Percentiles rank a stretch among this genome's conserved stretches.
Evolutionary conservation across 805 yeast species (phyloP).

Genomic region (Suhomyces pyralidae): DNA sequence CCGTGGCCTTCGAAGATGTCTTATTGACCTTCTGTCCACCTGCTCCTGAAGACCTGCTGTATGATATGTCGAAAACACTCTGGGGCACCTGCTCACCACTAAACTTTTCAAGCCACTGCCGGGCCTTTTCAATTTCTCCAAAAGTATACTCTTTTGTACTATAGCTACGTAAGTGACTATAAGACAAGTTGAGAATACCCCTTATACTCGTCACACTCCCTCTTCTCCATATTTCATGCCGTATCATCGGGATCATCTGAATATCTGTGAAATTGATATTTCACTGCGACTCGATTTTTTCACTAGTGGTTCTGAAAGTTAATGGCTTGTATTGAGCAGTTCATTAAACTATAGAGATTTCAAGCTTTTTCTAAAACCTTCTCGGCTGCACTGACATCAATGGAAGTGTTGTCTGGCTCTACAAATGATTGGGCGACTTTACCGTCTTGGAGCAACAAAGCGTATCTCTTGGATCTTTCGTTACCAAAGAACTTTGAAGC

Average conservation of each 20-base stretch:
- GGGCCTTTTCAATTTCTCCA: conserved; percentile 31
- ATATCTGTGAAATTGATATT: neutral
- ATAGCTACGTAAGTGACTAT: neutral
- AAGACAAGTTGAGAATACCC: neutral
- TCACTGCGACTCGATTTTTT: neutral
- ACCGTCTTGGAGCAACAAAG: conserved; percentile 73
- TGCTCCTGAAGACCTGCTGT: conserved; percentile 70
- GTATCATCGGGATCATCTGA: neutral
- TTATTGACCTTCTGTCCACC: conserved; percentile 90
- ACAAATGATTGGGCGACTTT: conserved; percentile 61
- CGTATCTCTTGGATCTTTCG: conserved; percentile 70
- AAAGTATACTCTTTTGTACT: conserved; percentile 8
- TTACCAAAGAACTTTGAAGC: conserved; percentile 77
- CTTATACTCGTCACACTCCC: neutral
- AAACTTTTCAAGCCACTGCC: conserved; percentile 42
- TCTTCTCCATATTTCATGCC: neutral
- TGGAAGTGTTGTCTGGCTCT: conserved; percentile 79
- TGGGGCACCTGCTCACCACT: conserved; percentile 40
- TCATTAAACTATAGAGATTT: neutral
- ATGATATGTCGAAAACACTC: conserved; percentile 42
- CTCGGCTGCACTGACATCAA: conserved; percentile 51
- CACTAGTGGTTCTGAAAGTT: neutral
- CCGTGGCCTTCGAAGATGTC: conserved; percentile 62
- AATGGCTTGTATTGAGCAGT: neutral
- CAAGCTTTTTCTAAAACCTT: conserved; percentile 37